phyloP scores from a whole-genome alignment of 441 rosid species.

The Isatis lusitanica region DNA sequence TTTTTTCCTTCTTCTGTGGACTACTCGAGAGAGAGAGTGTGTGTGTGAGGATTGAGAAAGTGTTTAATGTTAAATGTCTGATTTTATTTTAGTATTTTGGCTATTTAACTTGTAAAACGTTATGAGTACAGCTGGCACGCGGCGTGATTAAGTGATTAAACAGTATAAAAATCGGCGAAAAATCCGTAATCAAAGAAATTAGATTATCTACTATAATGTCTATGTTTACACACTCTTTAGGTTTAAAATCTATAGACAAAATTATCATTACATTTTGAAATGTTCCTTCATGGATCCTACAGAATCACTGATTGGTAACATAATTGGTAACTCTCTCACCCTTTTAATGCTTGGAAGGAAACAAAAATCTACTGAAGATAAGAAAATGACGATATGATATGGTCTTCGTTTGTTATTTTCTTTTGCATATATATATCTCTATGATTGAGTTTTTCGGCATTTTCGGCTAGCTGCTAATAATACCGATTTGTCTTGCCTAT shows the following conservation, averaged over 20 bases:
- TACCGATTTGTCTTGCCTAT: slow-evolving; percentile 19
- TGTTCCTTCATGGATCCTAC: background rate
- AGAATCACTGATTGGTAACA: background rate
- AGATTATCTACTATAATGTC: background rate
- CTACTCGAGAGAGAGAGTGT: background rate
- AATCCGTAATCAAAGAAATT: background rate
- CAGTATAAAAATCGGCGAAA: background rate
- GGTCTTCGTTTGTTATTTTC: slow-evolving; percentile 15
- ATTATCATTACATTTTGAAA: background rate
- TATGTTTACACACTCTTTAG: background rate
- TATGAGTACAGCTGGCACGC: slow-evolving; percentile 30
- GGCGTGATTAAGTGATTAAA: background rate
- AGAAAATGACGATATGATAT: slow-evolving; percentile 9
- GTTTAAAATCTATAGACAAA: background rate
- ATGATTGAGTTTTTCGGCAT: slow-evolving; percentile 22
- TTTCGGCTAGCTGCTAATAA: slow-evolving; percentile 23
- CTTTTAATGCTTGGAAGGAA: background rate
- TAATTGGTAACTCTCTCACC: background rate
- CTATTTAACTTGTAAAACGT: background rate
- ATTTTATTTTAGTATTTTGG: background rate
- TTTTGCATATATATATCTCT: background rate
- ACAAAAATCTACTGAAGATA: background rate
- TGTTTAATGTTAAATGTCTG: background rate
- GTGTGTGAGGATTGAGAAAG: background rate
- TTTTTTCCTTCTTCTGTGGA: background rate